Percentiles rank a stretch among this genome's conserved stretches.
These are phyloP conservation scores for Cyclotella baltica DNA, from an alignment of 108 stramenopile genomes.

Conservation along the genomic window DNA sequence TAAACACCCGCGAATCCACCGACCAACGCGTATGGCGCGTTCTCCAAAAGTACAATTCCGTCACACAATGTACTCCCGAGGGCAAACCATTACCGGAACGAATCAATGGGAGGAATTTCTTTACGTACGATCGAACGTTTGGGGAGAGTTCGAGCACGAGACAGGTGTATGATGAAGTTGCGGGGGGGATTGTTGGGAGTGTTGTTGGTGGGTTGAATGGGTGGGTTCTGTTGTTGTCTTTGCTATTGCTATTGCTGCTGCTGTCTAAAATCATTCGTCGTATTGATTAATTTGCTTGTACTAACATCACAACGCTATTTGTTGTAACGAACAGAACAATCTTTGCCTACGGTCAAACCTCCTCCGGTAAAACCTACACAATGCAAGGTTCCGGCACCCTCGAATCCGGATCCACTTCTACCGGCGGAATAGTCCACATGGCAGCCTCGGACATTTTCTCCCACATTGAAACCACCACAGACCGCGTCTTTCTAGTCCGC, in stretches of 20 bases:
- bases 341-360: slow-evolving; percentile 96
- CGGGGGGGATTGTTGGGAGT: slow-evolving; percentile 85
- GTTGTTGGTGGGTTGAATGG: slow-evolving; percentile 96
- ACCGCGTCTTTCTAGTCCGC: slow-evolving; percentile 85
- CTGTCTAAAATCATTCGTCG: background rate
- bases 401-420: slow-evolving; percentile 3
- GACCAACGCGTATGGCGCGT: slow-evolving; percentile 81
- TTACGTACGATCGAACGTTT: slow-evolving; percentile 95
- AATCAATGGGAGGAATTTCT: slow-evolving; percentile 81
- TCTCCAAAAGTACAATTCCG: slow-evolving; percentile 76
- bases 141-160: slow-evolving; percentile 78
- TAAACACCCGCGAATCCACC: slow-evolving; percentile 76
- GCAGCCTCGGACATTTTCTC: slow-evolving; percentile 85
- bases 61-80: slow-evolving; percentile 72
- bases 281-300: background rate
- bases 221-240: slow-evolving; percentile 4
- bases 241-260: background rate
- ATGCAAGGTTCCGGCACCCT: slow-evolving; percentile 90
- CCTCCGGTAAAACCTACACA: slow-evolving; percentile 92
- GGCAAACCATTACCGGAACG: slow-evolving; percentile 81
- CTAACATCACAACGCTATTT: background rate
- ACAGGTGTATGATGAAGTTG: slow-evolving; percentile 90
- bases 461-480: slow-evolving; percentile 64
- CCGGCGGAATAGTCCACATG: slow-evolving; percentile 84
- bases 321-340: slow-evolving; percentile 62